Evolutionary conservation across 768 basidiomycete genomes (phyloP).

Genomic region (Amanita phalloides): DNA sequence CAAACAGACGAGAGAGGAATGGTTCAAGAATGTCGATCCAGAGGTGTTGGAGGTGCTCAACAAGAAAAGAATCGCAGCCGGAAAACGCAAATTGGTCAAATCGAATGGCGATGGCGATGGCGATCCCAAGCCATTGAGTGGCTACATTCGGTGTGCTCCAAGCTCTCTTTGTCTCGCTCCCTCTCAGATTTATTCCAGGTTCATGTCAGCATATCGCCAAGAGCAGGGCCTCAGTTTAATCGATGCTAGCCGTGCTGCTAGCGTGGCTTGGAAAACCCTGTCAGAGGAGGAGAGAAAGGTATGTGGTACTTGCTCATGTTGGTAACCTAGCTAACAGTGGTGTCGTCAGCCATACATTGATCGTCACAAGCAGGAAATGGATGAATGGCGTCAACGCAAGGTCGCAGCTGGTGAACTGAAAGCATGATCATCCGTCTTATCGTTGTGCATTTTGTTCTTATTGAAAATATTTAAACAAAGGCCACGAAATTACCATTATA

Average conservation of each 20-base stretch:
- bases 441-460: background rate
- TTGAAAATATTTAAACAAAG: background rate
- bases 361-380: background rate
- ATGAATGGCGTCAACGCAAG: background rate
- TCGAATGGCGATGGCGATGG: background rate
- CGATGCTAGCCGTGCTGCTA: background rate
- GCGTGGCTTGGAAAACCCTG: constrained; percentile 1
- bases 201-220: background rate
- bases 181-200: background rate
- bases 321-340: background rate
- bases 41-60: constrained; percentile 10
- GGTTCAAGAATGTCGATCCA: constrained; percentile 10
- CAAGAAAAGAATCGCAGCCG: constrained; percentile 2
- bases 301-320: background rate
- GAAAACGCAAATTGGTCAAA: background rate
- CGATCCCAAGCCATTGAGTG: background rate
- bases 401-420: no score
- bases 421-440: background rate
- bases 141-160: constrained; percentile 8
- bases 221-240: background rate
- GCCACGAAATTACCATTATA: background rate
- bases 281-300: constrained; percentile 3
- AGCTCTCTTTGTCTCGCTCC: background rate
- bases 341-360: background rate
- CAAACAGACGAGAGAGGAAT: constrained; percentile 6